Evolutionary conservation across 2,329 filamentous ascomycete species (phyloP), one percentile per base, ranked within the genome.

Genomic region (Cercospora nicotianae): DNA sequence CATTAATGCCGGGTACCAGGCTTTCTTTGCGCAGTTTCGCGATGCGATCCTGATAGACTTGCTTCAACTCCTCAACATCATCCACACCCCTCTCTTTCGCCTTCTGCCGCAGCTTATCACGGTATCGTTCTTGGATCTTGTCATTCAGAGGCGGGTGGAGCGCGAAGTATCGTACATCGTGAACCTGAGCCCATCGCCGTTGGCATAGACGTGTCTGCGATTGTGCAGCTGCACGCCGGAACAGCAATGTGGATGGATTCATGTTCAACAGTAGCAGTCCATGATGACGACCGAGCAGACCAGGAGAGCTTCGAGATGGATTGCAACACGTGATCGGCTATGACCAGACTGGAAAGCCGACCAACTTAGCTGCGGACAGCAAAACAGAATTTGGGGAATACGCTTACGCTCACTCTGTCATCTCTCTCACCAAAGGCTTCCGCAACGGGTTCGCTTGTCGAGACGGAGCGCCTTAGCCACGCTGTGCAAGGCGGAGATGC

Each of bases 121-220:
- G 88, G 83, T 99, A 99, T 80, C 92, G 96, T 72, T 96, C 93
- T 71, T 92, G 78, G 45, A 97, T 83, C 45, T 70, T 71, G 74
- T 86, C 66, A 30, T 65, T 60, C 18, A 64, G 65, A 85, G 58
- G 89, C 85, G 66, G 87, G 69, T 93, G 91, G 16, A 93, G 95
- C 69, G 91, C 91, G 57, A 97, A 87, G 84, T 94, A 96, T 72
- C 94, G 92, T 59, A 96, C 89, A 80, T 97, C 92, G 80, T 96
- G 92, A 31, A 97, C 93, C 75, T 92, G 92, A 1, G 94, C 94
- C 91, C 92, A 96, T 78, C 94, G 89, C 65, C 90, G 88, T 80
- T 97, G 94, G 64, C 74, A 74, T 66, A 64, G 72, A 39, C 71
- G n/a, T 60, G 69, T 33, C 64, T 72, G 67, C 64, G 73, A 58